Percentiles rank a stretch among this genome's conserved stretches.
Evolutionary conservation across 2,329 filamentous ascomycete species (phyloP).

Genomic region (Alternaria sp.): DNA sequence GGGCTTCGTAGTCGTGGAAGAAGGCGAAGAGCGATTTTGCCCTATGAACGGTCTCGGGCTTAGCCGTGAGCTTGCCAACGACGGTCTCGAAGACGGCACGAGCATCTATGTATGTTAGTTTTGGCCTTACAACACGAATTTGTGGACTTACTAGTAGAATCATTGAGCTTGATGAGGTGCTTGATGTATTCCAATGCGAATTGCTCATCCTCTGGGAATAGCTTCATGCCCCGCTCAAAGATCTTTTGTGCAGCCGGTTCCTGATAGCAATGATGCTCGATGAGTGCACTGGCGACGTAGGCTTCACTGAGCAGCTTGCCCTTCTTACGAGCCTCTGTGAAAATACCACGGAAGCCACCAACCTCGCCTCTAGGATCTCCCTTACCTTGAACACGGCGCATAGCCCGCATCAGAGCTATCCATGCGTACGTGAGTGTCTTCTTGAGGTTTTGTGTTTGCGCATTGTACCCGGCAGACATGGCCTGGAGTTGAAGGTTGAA

Average conservation of each 20-base stretch:
- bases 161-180: constrained; percentile 89
- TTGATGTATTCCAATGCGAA: constrained; percentile 97
- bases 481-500: constrained; percentile 64
- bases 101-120: constrained; percentile 69
- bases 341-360: constrained; percentile 83
- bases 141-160: constrained; percentile 79
- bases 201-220: constrained; percentile 92
- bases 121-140: not conserved
- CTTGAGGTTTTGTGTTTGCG: constrained; percentile 78
- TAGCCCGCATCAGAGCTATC: constrained; percentile 93
- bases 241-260: constrained; percentile 93
- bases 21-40: constrained; percentile 87
- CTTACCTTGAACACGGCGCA: constrained; percentile 90
- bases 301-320: constrained; percentile 93
- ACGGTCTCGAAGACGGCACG: constrained; percentile 96
- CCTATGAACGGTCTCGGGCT: constrained; percentile 75
- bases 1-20: constrained; percentile 94
- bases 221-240: constrained; percentile 89
- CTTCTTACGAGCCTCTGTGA: constrained; percentile 84
- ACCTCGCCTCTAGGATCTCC: constrained; percentile 67
- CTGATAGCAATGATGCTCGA: constrained; percentile 96
- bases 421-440: constrained; percentile 90
- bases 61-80: constrained; percentile 80
- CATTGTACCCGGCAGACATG: constrained; percentile 71
- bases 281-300: constrained; percentile 89